Base-by-base conservation (phyloP, 2,329 filamentous ascomycete species). In the Alternaria dauci region DNA sequence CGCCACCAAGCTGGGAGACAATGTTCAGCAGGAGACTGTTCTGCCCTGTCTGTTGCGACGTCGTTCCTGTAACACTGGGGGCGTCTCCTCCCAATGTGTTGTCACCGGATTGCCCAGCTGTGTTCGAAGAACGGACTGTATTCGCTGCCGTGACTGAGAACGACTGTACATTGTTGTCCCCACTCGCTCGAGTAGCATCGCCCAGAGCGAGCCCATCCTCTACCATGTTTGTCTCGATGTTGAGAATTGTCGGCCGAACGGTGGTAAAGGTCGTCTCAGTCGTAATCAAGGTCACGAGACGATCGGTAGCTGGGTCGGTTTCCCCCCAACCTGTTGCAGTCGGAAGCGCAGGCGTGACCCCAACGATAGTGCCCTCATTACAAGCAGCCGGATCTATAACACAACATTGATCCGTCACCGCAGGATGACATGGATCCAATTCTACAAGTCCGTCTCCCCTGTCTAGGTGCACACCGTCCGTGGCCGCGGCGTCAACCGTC, bases 21-120 rank as follows among this genome's bases (percentile, higher is more conserved):
- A 73, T 68, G 16, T 64, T 55, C 8, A 58, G 23, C 9, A 73
- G 43, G 8, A 73, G 61, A 30, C 54, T 61, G 36, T 61, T 61
- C 16, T 56, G 59, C 39, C 57, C 25, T 7, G 63, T 57, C 26
- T 47, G 46, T 41, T 56, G 61, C 4, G 48, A 14, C 18, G 46
- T 41, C 36, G 59, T 44, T 50, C 18, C 9, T 7, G 32, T n/a
- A 30, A 25, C 51, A 38, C 23, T 46, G 9, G 46, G 30, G 9
- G 12, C 28, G 8, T 34, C 36, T 18, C 14, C 36, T 14, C n/a
- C 30, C 48, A 25, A 23, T 12, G 9, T 11, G 30, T 18, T 53
- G 9, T n/a, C 50, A 11, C 8, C 26, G 16, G 25, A 11, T 46
- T 41, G 41, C 18, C 23, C 28, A 8, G 34, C 18, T 16, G 8